Conservation (phyloP, 768 basidiomycete species). For the Hygrophorus pudorinus region DNA sequence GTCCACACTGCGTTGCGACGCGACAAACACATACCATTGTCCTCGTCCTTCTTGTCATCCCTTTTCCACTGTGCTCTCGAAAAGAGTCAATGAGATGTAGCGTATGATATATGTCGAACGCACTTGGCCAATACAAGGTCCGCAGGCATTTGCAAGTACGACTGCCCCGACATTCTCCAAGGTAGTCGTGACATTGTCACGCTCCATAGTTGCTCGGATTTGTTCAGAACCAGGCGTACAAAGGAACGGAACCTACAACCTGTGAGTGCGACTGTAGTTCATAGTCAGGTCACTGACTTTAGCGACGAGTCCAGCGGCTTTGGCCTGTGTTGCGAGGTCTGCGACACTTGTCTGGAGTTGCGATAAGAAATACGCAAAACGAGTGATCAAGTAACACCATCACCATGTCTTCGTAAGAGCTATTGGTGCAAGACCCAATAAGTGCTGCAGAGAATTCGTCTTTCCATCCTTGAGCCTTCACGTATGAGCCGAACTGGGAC, state of each 20-base stretch:
- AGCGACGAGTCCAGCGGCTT: constrained; percentile 66
- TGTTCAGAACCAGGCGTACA: constrained; percentile 92
- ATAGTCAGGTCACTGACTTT: constrained; percentile 33
- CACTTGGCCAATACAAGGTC: constrained; percentile 96
- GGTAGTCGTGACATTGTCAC: constrained; percentile 75
- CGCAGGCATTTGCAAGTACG: constrained; percentile 96
- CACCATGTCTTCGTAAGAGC: constrained; percentile 95
- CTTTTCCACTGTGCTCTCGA: constrained; percentile 70
- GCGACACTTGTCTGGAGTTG: constrained; percentile 73
- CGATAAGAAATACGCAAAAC: constrained; percentile 6
- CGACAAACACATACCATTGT: constrained; percentile 60
- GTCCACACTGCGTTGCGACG: constrained; percentile 3
- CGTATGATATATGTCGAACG: constrained; percentile 7
- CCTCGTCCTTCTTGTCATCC: constrained; percentile 75
- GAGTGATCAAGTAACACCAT: background rate
- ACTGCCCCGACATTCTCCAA: constrained; percentile 87
- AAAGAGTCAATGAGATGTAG: constrained; percentile 1
- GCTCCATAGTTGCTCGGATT: constrained; percentile 95
- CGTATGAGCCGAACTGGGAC: constrained; percentile 74
- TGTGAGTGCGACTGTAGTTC: background rate
- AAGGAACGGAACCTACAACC: constrained; percentile 61
- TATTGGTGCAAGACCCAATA: constrained; percentile 99
- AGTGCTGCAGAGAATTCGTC: constrained; percentile 84
- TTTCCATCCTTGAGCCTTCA: constrained; percentile 85
- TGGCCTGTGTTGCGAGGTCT: constrained; percentile 84